Conservation (phyloP, 2,329 filamentous ascomycete species). For the Mycosphaerella sp. region DNA sequence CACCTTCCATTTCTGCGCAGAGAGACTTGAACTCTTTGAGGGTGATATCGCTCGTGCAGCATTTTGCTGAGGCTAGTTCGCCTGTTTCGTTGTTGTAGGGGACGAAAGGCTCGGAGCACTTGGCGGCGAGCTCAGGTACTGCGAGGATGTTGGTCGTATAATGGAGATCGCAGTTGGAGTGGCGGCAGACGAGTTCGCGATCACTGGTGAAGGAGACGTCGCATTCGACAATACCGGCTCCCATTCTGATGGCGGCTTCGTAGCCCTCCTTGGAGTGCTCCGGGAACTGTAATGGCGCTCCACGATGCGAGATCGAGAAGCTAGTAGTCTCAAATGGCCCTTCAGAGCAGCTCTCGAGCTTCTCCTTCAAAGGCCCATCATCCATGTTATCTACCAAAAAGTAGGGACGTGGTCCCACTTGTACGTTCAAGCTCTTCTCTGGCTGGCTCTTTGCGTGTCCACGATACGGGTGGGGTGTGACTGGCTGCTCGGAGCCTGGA, state of each 20-base stretch:
- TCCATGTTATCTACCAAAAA: slow-evolving; percentile 60
- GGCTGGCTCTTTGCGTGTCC: slow-evolving; percentile 5
- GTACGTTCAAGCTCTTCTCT: slow-evolving; percentile 36
- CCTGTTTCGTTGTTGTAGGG: slow-evolving; percentile 35
- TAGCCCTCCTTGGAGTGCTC: slow-evolving; percentile 57
- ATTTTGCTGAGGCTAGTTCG: slow-evolving; percentile 54
- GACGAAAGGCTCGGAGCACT: slow-evolving; percentile 58
- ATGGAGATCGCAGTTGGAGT: slow-evolving; percentile 62
- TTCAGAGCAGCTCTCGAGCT: slow-evolving; percentile 54
- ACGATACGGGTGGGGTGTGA: slow-evolving; percentile 1
- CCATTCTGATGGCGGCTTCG: slow-evolving; percentile 59
- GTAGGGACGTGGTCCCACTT: slow-evolving; percentile 58
- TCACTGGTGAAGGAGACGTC: slow-evolving; percentile 62
- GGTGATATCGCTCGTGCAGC: slow-evolving; percentile 67
- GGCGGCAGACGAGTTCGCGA: slow-evolving; percentile 59
- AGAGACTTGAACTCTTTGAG: slow-evolving; percentile 60
- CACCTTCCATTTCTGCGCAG: slow-evolving; percentile 65
- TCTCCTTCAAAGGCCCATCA: slow-evolving; percentile 52
- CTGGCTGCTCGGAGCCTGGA: slow-evolving; percentile 1
- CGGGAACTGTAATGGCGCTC: slow-evolving; percentile 57
- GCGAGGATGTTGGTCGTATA: slow-evolving; percentile 62
- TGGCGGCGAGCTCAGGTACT: slow-evolving; percentile 55
- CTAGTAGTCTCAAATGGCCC: slow-evolving; percentile 46
- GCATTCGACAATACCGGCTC: slow-evolving; percentile 57
- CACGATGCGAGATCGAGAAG: slow-evolving; percentile 57